Base-by-base conservation (phyloP, 129 eudicot species). In the Pseudognaphalium luteoalbum region DNA sequence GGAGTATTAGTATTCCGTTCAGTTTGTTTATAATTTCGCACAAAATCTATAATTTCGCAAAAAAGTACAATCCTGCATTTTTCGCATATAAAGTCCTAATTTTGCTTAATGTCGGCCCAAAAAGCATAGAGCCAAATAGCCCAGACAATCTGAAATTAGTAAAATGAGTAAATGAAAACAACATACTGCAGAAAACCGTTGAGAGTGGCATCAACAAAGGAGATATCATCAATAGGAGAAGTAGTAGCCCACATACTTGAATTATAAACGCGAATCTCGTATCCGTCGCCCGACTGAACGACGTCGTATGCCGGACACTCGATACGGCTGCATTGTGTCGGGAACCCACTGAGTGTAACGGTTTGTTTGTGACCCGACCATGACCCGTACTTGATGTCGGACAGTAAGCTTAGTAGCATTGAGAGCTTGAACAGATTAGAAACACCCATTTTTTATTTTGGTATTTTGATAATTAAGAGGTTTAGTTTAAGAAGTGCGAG, bases 231-330 rank as follows among this genome's bases (percentile, higher is more conserved):
- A 74, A 94, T 94, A 0, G 91, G 88, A 41, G 90, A 47, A 64
- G 98, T 88, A 4, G 98, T 88, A 44, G 87, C 72, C 98, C 98
- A 94, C 85, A 87, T 74, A 52, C 86, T 81, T 17, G 96, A 87
- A 81, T 91, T 86, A 32, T 94, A 94, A 22, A 87, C 82, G 15
- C 98, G 88, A 50, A 94, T 88, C 73, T 94, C 97, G 57, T 78
- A 94, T 35, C 82, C 98, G 64, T 89, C 81, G 0, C 93, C 97
- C 6, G 77, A 70, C 12, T 87, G 71, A 52, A 88, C 74, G 14
- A 93, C 83, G 68, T 91, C 91, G 83, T 91, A 94, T 14, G 60
- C 75, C 0, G 98, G 98, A 83, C 98, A 94, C 83, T 94, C 98
- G 33, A 94, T 94, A 9, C 97, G 91, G 82, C 34, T 80, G 76